Evolutionary conservation across 306 rosid species (phyloP), one percentile per base, ranked within the genome.

Genomic region (Pachyrhizus erosus): DNA sequence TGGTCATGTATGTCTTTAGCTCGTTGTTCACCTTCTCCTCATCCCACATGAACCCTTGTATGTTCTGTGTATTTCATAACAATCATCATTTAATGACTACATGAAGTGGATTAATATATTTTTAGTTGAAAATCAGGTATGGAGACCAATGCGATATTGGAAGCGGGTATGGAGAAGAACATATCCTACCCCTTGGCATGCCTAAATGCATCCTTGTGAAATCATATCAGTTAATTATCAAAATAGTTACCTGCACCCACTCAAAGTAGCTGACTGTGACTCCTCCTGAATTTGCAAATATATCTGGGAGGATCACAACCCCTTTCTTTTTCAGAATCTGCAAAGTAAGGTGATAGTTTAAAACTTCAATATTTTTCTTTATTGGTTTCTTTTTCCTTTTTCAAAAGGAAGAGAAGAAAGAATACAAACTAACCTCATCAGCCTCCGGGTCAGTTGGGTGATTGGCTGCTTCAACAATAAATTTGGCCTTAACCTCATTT

Each of bases 381-480:
- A 18, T 2, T 14, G 3, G 2, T 51, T 29, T 43, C 1, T 51
- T 68, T 29, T 62, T 29, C 9, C 2, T 58, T 60, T 60, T 23
- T 48, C 2, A 45, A 79, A 43, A 2, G 3, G 43, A 61, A 80
- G 13, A 58, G 43, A 37, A 75, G 14, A 58, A 11, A 49, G 68
- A 80, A 74, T 8, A 37, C 57, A 66, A n/a, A 75, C 85, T 68
- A 68, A 93, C 99, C 94, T 93, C 94, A 77, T 95, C 98, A 12
- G 98, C 99, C 21, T 95, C 98, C 0, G 99, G 99, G 77, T 95
- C 99, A 26, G 98, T 90, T 21, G 99, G 99, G 70, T 95, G 97
- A 79, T 95, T 95, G 17, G 99, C 99, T 13, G 99, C 99, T 90
- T 95, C 99, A 54, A 93, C 79, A 42, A 95, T 88, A 55, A 93